These are phyloP conservation scores for Alternaria sp. DNA, from an alignment of 2,329 filamentous ascomycete genomes.

Conservation along the genomic window DNA sequence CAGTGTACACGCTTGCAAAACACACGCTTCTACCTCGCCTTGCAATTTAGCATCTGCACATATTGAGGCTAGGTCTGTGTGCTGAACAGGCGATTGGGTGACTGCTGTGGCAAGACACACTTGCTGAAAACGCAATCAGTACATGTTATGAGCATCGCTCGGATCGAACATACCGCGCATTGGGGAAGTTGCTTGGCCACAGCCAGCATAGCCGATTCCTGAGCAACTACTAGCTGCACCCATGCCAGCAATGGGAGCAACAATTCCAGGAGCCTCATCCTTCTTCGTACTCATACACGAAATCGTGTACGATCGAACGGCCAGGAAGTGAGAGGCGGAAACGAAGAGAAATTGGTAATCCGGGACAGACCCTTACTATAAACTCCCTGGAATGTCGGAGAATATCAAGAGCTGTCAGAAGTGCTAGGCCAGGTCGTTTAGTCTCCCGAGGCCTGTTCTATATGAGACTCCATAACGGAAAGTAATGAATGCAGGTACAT, in stretches of 20 bases:
- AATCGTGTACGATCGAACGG: neutral
- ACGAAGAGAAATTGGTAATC: constrained; percentile 2
- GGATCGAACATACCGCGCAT: constrained; percentile 29
- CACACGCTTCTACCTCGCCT: constrained; percentile 20
- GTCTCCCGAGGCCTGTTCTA: constrained; percentile 6
- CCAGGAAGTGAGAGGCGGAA: constrained; percentile 3
- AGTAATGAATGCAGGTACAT: constrained; percentile 9
- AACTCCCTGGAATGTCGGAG: constrained; percentile 1
- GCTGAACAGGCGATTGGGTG: constrained; percentile 19
- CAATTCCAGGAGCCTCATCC: constrained; percentile 28
- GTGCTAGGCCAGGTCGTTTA: constrained; percentile 4
- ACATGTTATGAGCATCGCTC: neutral
- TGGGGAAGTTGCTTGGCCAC: constrained; percentile 24
- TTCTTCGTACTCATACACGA: constrained; percentile 10
- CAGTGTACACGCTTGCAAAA: constrained; percentile 26
- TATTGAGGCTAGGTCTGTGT: constrained; percentile 24
- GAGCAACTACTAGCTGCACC: constrained; percentile 25
- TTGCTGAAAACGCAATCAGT: constrained; percentile 22
- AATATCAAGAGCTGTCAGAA: constrained; percentile 14
- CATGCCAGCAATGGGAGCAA: constrained; percentile 28
- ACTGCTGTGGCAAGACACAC: constrained; percentile 22
- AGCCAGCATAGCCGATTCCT: constrained; percentile 20
- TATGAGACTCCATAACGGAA: constrained; percentile 12
- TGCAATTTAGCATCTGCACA: constrained; percentile 29
- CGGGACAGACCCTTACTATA: constrained; percentile 3